phyloP scores from a whole-genome alignment of 768 basidiomycete genomes.

The Suillus paluster region DNA sequence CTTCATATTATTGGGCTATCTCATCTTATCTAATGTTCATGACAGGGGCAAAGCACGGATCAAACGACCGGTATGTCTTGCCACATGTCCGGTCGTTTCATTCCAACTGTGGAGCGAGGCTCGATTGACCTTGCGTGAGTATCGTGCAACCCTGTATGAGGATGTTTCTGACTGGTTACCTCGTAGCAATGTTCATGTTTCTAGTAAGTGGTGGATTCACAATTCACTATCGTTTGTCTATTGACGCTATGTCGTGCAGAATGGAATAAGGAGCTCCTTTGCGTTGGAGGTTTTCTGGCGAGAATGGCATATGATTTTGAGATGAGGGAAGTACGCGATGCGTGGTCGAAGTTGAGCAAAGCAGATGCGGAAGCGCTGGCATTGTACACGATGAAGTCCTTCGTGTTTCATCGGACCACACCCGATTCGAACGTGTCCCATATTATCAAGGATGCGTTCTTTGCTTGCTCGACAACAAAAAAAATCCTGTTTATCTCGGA shows the following conservation, averaged over 20 bases:
- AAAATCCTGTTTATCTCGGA: slow-evolving; percentile 75
- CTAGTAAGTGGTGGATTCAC: too few species aligned
- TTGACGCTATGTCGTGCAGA: too few species aligned
- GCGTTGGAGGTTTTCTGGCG: slow-evolving; percentile 80
- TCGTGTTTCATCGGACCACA: slow-evolving; percentile 84
- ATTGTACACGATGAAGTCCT: slow-evolving; percentile 81
- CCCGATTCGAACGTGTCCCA: slow-evolving; percentile 76
- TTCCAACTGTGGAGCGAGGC: slow-evolving; percentile 93
- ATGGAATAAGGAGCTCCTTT: too few species aligned
- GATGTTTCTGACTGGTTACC: slow-evolving; percentile 3
- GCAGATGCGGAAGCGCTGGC: slow-evolving; percentile 31
- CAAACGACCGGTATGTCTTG: slow-evolving; percentile 82
- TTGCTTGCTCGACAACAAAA: slow-evolving; percentile 54
- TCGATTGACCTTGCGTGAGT: slow-evolving; percentile 80
- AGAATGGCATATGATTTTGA: slow-evolving; percentile 86
- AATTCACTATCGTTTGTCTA: too few species aligned
- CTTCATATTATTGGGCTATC: not conserved
- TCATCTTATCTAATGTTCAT: not conserved
- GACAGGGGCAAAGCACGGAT: slow-evolving; percentile 83
- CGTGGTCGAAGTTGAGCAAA: slow-evolving; percentile 23
- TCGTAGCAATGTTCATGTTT: slow-evolving; percentile 77
- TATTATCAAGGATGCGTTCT: slow-evolving; percentile 75
- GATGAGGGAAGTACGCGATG: slow-evolving; percentile 54
- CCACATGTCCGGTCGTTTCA: slow-evolving; percentile 76
- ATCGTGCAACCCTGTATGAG: not conserved